phyloP scores from a whole-genome alignment of 164 flowering plant species.

The Kingdonia uniflora region DNA sequence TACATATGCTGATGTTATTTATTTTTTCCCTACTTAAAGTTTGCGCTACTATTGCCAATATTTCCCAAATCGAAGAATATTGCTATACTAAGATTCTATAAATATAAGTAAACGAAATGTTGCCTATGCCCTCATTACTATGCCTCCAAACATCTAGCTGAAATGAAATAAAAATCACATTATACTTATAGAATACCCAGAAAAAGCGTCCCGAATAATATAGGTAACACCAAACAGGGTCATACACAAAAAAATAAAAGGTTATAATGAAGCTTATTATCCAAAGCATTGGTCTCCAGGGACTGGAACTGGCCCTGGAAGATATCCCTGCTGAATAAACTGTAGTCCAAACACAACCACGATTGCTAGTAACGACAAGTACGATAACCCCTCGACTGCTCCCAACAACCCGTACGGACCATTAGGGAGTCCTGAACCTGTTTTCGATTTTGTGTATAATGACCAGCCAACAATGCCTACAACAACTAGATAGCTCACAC shows the following conservation, averaged over 20 bases:
- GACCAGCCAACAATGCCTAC: slow-evolving; percentile 82
- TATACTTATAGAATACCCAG: too few relatives aligned
- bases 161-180: too few relatives aligned
- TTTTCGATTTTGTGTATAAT: slow-evolving; percentile 64
- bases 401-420: slow-evolving; percentile 89
- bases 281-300: slow-evolving; percentile 87
- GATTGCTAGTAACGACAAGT: slow-evolving; percentile 56
- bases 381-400: slow-evolving; percentile 86
- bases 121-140: too few relatives aligned
- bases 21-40: too few relatives aligned
- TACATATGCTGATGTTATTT: too few relatives aligned
- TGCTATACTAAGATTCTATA: too few relatives aligned
- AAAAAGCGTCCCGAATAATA: too few relatives aligned
- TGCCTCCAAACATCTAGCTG: too few relatives aligned
- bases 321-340: slow-evolving; percentile 51
- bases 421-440: slow-evolving; percentile 78
- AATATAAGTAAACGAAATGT: too few relatives aligned
- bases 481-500: slow-evolving; percentile 72
- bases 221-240: too few relatives aligned
- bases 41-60: too few relatives aligned
- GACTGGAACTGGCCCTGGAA: slow-evolving; percentile 89
- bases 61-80: too few relatives aligned
- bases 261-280: slow-evolving; percentile 12
- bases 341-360: slow-evolving; percentile 72
- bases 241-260: not conserved